Conservation (phyloP, 116 monocot species). For the Iris pallida region DNA sequence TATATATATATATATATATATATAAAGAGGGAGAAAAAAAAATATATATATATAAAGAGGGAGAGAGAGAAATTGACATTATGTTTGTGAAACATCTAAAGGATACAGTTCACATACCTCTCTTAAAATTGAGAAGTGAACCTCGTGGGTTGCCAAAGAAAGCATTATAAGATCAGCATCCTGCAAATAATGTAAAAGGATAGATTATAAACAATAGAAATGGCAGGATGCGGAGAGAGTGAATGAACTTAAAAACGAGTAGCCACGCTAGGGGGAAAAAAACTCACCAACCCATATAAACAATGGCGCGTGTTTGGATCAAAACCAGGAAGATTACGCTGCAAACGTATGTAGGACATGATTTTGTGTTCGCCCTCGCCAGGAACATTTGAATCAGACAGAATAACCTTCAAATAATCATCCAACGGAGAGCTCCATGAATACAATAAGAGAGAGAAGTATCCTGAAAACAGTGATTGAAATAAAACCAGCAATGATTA, state of each 20-base stretch:
- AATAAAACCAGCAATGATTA: slow-evolving; percentile 62
- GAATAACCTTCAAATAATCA: slow-evolving; percentile 90
- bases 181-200: slow-evolving; percentile 24
- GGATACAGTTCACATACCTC: slow-evolving; percentile 50
- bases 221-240: background rate
- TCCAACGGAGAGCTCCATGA: slow-evolving; percentile 70
- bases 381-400: slow-evolving; percentile 98
- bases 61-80: too few species aligned
- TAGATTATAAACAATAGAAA: background rate
- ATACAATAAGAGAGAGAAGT: slow-evolving; percentile 64
- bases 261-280: slow-evolving; percentile 1
- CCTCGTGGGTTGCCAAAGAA: slow-evolving; percentile 92
- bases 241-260: background rate
- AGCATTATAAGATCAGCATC: slow-evolving; percentile 97
- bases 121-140: slow-evolving; percentile 96
- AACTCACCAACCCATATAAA: slow-evolving; percentile 66
- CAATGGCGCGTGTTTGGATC: slow-evolving; percentile 67
- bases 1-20: background rate
- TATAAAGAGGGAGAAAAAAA: background rate
- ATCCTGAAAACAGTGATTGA: slow-evolving; percentile 59
- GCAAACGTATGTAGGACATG: slow-evolving; percentile 94
- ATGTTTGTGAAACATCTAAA: background rate
- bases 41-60: too few species aligned
- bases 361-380: slow-evolving; percentile 99
- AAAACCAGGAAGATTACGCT: slow-evolving; percentile 84